Conservation (phyloP, 1,284 basidiomycete species). For the Trichosporon sp. region DNA sequence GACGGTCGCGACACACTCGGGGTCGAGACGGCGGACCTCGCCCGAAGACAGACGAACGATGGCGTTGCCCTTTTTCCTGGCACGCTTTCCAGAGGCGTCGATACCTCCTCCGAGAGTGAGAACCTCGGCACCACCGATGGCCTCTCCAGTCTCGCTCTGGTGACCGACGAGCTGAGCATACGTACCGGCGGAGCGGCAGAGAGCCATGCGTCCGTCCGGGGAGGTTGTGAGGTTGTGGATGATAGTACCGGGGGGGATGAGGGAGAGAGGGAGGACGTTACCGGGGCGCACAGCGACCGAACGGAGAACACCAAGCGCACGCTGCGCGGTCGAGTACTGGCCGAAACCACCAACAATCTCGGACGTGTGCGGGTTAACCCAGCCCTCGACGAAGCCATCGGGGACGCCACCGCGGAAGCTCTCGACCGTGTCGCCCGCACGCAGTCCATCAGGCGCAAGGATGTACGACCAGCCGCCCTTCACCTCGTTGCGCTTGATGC, state of each 20-base stretch:
- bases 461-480: slow-evolving; percentile 66
- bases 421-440: slow-evolving; percentile 81
- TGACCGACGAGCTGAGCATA: slow-evolving; percentile 76
- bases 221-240: slow-evolving; percentile 80
- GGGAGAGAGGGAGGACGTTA: slow-evolving; percentile 84
- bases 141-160: slow-evolving; percentile 49
- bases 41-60: slow-evolving; percentile 87
- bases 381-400: slow-evolving; percentile 65
- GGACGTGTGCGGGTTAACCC: slow-evolving; percentile 50
- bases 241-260: slow-evolving; percentile 86
- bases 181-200: slow-evolving; percentile 85
- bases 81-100: slow-evolving; percentile 20
- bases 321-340: slow-evolving; percentile 44
- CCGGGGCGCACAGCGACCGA: slow-evolving; percentile 81
- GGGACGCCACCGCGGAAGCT: slow-evolving; percentile 81
- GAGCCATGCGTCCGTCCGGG: slow-evolving; percentile 69
- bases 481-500: slow-evolving; percentile 29
- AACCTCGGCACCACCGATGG: slow-evolving; percentile 38
- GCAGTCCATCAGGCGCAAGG: slow-evolving; percentile 80
- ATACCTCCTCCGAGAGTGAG: slow-evolving; percentile 34
- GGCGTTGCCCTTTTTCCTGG: slow-evolving; percentile 34
- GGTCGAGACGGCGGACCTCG: slow-evolving; percentile 80
- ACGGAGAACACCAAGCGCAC: slow-evolving; percentile 77
- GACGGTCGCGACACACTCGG: slow-evolving; percentile 80
- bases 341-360: slow-evolving; percentile 29